Evolutionary conservation across 306 rosid genomes (phyloP), one percentile per base, ranked within the genome.

Genomic region (Prunus campanulata): DNA sequence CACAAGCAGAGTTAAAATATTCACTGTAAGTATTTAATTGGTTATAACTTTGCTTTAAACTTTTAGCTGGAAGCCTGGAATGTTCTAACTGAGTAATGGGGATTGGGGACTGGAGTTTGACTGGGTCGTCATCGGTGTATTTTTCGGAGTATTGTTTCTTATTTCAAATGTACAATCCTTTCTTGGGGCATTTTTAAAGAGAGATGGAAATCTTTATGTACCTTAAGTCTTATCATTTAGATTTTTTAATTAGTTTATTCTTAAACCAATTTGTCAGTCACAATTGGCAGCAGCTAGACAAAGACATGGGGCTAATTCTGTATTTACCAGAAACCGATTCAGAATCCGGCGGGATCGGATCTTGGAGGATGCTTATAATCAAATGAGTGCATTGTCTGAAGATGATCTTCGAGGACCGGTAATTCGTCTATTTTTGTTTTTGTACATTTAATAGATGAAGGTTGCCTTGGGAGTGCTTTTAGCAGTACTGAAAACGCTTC

Each of bases 1-100:
- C 85, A 95, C 99, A 11, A 92, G 99, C 93, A 90, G 99, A 88
- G 99, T 91, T 78, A 95, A 95, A 84, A 95, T 95, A 74, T 92
- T 91, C 85, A 85, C 93, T 13, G 99, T 92, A 83, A 82, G 99
- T 72, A 72, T 78, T 72, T 70, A 70, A 20, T 55, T 59, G 74
- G 71, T 73, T 61, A 64, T 44, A 51, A 75, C 71, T 64, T 81
- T 51, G 16, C 48, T 63, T 39, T 68, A 25, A 52, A n/a, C 74
- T 77, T 63, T 59, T 27, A 75, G 74, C 82, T 75, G 46, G 74
- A 19, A 32, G 74, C 29, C 63, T 18, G 48, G 47, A 39, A 57
- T 68, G 51, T 59, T 56, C 47, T 47, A 2, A 29, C 61, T 19
- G 0, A 29, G 24, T 20, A 50, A 16, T 70, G 47, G 74, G 61